Base-by-base conservation (phyloP, 2,329 filamentous ascomycete species). In the Paraphaeosphaeria minitans region DNA sequence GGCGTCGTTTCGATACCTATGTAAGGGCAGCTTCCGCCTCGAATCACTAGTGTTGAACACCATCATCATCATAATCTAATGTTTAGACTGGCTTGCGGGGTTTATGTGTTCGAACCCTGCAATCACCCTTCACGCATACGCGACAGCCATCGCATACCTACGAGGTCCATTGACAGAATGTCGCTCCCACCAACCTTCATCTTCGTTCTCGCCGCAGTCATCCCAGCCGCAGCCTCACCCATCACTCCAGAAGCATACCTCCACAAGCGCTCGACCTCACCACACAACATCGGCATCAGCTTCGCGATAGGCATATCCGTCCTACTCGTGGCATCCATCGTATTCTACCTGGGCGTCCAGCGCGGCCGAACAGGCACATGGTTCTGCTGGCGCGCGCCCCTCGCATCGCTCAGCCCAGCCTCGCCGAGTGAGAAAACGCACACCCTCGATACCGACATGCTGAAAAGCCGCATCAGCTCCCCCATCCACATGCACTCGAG, bases 331-430 rank as follows among this genome's bases (percentile, higher is more conserved):
- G 48, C 43, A 7, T 46, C 50, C n/a, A 27, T 56, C 13, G 35
- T 57, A 3, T 58, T 61, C 43, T 58, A 53, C 48, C 53, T 58
- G 16, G 55, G 55, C 13, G 45, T 61, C 19, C 59, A 43, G 5
- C 55, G 55, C 48, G 55, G 55, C 22, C 41, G 51, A 22, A 45
- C 43, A 22, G 59, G 55, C n/a, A 22, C 59, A 27, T 58, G 52
- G 52, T 47, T 53, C 48, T 54, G 48, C 33, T 58, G 59, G 59
- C 52, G 56, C 24, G 37, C 37, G 14, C 48, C 48, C 9, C 9
- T 48, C 16, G 31, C 47, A 7, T 35, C 27, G n/a, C 8, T 41
- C 31, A 22, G 22, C 49, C 21, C 49, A 14, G 33, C 24, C n/a
- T 21, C 37, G 4, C 39, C 45, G 19, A 31, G n/a, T 16, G 55